These are phyloP conservation scores for Penicillium sp. DNA, from an alignment of 2,329 filamentous ascomycete species.

Conservation along the genomic window DNA sequence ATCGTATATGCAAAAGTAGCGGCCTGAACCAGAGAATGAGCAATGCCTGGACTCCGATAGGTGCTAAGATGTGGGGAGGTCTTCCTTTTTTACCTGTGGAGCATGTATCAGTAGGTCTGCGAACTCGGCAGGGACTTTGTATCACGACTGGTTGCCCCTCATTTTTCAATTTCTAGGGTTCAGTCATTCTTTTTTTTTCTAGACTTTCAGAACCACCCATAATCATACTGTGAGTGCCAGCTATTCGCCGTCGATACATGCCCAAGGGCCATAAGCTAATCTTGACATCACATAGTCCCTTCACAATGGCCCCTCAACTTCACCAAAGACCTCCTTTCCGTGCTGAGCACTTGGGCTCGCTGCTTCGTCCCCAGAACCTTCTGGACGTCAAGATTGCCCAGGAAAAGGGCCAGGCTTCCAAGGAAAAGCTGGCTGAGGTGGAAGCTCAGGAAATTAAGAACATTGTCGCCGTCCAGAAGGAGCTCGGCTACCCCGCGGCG, in stretches of 20 bases:
- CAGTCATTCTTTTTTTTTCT: constrained; percentile 1
- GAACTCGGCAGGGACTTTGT: constrained; percentile 2
- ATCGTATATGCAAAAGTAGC: background rate
- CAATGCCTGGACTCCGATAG: constrained; percentile 8
- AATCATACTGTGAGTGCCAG: background rate
- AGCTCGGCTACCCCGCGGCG: constrained; percentile 58
- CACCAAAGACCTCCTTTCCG: constrained; percentile 57
- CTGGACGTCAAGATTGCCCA: constrained; percentile 54
- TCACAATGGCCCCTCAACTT: constrained; percentile 30
- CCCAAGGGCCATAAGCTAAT: background rate
- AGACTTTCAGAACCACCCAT: background rate
- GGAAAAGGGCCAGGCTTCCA: constrained; percentile 51
- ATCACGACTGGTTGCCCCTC: constrained; percentile 16
- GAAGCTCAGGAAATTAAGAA: constrained; percentile 63
- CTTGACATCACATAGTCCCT: background rate
- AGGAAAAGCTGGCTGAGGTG: constrained; percentile 54
- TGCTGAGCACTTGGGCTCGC: constrained; percentile 67
- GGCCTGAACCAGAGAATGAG: background rate
- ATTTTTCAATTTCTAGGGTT: constrained; percentile 5
- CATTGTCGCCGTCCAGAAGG: constrained; percentile 60
- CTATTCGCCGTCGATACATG: too few species aligned
- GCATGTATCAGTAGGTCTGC: constrained; percentile 5
- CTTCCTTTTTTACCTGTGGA: constrained; percentile 11
- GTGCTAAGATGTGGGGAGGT: constrained; percentile 15
- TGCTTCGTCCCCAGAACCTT: constrained; percentile 61